Evolutionary conservation across 345 rosid genomes (phyloP).

Genomic region (thale cress (Arabidopsis thaliana)): TAIR10.1 NC_003075.7:10330001-10330500

Average conservation of each 20-base stretch:
- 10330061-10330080: slow-evolving; percentile 21
- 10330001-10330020: slow-evolving; percentile 30
- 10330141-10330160: slow-evolving; percentile 39
- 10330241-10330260: slow-evolving; percentile 14
- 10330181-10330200: slow-evolving; percentile 11
- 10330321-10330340: slow-evolving; percentile 37
- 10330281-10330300: slow-evolving; percentile 42
- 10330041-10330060: slow-evolving; percentile 19
- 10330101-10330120: neutral
- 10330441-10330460: slow-evolving; percentile 88
- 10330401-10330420: slow-evolving; percentile 53
- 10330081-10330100: slow-evolving; percentile 37
- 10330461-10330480: slow-evolving; percentile 95
- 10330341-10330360: slow-evolving; percentile 42
- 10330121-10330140: slow-evolving; percentile 15
- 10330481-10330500: slow-evolving; percentile 93
- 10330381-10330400: slow-evolving; percentile 51
- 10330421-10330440: slow-evolving; percentile 67
- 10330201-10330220: neutral
- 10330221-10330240: slow-evolving; percentile 27
- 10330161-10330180: neutral
- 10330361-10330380: slow-evolving; percentile 61
- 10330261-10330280: neutral
- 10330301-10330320: slow-evolving; percentile 49
- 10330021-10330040: slow-evolving; percentile 4